phyloP scores from a whole-genome alignment of 2,329 filamentous ascomycete species.

The Aureobasidium sp. region DNA sequence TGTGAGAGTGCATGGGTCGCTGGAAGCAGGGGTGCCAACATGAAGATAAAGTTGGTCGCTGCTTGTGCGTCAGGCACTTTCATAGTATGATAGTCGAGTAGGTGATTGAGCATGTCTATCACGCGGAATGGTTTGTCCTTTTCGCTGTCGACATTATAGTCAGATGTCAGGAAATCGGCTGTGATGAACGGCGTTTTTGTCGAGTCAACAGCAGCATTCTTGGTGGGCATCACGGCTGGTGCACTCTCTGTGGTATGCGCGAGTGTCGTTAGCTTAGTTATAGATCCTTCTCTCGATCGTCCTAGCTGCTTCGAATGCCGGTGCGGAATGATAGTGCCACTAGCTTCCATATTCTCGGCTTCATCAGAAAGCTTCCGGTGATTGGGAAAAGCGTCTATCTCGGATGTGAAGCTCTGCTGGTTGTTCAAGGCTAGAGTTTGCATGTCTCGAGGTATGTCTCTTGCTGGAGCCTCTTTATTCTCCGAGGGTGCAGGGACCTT shows the following conservation, averaged over 20 bases:
- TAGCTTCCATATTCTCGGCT: slow-evolving; percentile 32
- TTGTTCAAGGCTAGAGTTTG: slow-evolving; percentile 32
- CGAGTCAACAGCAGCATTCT: neutral
- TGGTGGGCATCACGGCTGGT: neutral
- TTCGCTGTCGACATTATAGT: slow-evolving; percentile 28
- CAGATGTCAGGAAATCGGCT: slow-evolving; percentile 28
- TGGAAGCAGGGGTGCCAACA: slow-evolving; percentile 39
- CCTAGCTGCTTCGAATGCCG: slow-evolving; percentile 1
- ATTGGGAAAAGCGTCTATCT: slow-evolving; percentile 14
- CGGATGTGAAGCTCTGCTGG: slow-evolving; percentile 25
- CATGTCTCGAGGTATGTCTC: slow-evolving; percentile 29
- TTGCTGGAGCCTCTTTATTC: neutral
- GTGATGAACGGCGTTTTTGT: slow-evolving; percentile 25
- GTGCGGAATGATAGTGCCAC: slow-evolving; percentile 35
- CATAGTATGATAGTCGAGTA: slow-evolving; percentile 34
- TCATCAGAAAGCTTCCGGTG: slow-evolving; percentile 14
- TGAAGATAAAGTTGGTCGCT: slow-evolving; percentile 38
- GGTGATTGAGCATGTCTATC: slow-evolving; percentile 34
- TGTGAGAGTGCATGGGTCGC: slow-evolving; percentile 30
- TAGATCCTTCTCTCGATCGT: neutral
- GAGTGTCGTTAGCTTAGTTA: neutral
- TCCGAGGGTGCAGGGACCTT: neutral
- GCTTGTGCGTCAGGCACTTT: slow-evolving; percentile 39
- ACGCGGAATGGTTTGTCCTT: slow-evolving; percentile 31
- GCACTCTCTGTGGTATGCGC: slow-evolving; percentile 21